Base-by-base conservation (phyloP, 1,139 yeast species). In the Nadsonia starkeyi-henricii region DNA sequence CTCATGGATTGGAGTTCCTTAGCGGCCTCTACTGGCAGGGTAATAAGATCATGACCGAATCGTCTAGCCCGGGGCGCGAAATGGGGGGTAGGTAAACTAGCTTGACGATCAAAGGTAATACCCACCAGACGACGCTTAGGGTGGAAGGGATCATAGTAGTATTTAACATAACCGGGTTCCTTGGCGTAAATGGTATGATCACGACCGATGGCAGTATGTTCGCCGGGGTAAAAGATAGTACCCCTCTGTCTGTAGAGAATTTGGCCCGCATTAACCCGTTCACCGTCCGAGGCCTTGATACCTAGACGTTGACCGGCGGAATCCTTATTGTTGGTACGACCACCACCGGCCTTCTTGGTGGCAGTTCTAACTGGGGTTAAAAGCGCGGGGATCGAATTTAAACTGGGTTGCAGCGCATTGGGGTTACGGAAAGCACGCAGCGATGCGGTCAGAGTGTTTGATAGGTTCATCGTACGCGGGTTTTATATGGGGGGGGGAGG, bases 251-350 rank as follows among this genome's bases (percentile, higher is more conserved):
- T 79, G 79, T 85, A 79, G 44, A 91, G 74, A 57, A 91, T 89
- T 61, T 88, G 85, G n/a, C 97, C 97, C 0, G 85, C 79, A 48
- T 75, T 73, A 1, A 81, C 85, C 36, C 52, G 56, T 60, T 78
- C 74, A 44, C 84, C 82, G 58, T 89, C 96, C 54, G 82, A 77
- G 48, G 75, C 84, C 68, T 91, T 91, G 41, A 94, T 85, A 33
- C 99, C 99, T 49, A 91, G 71, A 62, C 97, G 74, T 67, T 95
- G 79, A 71, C 98, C 98, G 2, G 91, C 89, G 20, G 98, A 89
- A 66, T 89, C 96, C 64, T 85, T 83, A 77, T 85, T 89, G 57
- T 84, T 85, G 44, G 96, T 85, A 67, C 79, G 84, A 30, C 96
- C 88, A 57, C 97, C 96, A 18, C 95, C 86, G 3, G 93, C 96